Conservation (phyloP, 106 monocot species). For the Platanthera zijinensis region DNA sequence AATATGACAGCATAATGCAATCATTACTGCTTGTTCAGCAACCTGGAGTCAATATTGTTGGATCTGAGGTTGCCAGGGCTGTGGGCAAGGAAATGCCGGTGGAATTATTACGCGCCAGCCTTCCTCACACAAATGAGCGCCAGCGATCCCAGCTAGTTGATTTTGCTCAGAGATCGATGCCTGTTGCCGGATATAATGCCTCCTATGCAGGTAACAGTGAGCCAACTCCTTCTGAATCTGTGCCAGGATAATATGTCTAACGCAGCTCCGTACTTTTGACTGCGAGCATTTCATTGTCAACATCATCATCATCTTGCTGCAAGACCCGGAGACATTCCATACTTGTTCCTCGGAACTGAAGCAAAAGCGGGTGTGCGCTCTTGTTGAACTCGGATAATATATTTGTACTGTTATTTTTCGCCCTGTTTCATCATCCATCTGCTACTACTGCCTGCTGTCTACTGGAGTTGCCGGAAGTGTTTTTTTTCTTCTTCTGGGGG, state of each 20-base stretch:
- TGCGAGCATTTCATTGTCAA: background rate
- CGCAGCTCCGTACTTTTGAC: background rate
- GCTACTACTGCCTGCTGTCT: too few species aligned
- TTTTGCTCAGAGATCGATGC: constrained; percentile 49
- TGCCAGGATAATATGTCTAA: constrained; percentile 16
- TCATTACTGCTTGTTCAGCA: constrained; percentile 32
- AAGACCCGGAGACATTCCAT: background rate
- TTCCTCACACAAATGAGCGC: constrained; percentile 46
- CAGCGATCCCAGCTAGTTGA: constrained; percentile 34
- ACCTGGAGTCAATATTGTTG: constrained; percentile 10
- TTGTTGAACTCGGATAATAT: background rate
- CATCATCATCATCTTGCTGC: background rate
- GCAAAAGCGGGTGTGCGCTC: background rate
- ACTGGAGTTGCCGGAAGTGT: too few species aligned
- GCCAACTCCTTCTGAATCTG: constrained; percentile 24
- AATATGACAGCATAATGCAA: constrained; percentile 82
- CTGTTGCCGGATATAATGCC: constrained; percentile 17
- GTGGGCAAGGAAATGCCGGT: constrained; percentile 52
- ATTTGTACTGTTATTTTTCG: too few species aligned
- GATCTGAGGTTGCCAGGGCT: constrained; percentile 24
- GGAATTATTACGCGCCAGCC: constrained; percentile 38
- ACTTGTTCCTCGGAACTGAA: background rate
- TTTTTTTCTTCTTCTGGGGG: too few species aligned
- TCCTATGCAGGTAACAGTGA: constrained; percentile 12
- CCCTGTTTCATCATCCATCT: too few species aligned